phyloP scores from a whole-genome alignment of 2,329 filamentous ascomycete genomes.

The Aspergillus phoenicis region DNA sequence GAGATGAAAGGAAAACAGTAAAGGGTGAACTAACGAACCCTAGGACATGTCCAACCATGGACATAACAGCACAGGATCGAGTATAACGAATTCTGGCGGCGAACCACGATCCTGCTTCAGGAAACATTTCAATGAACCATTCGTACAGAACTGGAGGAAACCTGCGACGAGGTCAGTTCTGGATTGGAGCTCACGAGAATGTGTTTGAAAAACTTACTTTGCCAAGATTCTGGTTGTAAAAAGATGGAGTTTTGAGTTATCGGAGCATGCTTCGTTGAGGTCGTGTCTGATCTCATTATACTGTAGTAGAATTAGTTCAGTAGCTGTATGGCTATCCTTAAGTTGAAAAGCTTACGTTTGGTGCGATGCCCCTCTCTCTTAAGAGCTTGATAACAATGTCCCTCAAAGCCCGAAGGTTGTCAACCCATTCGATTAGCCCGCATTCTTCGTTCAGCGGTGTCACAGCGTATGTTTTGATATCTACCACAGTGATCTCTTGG shows the following conservation, averaged over 20 bases:
- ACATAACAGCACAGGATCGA: slow-evolving; percentile 95
- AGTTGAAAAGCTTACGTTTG: slow-evolving; percentile 44
- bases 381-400: slow-evolving; percentile 85
- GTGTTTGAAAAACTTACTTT: slow-evolving; percentile 33
- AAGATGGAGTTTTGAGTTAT: slow-evolving; percentile 63
- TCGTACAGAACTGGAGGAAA: slow-evolving; percentile 85
- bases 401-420: slow-evolving; percentile 88
- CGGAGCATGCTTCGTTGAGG: slow-evolving; percentile 67
- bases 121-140: slow-evolving; percentile 96
- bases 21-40: slow-evolving; percentile 47
- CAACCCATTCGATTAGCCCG: slow-evolving; percentile 97
- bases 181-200: background rate
- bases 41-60: slow-evolving; percentile 96
- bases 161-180: slow-evolving; percentile 38
- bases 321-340: background rate
- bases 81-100: slow-evolving; percentile 85
- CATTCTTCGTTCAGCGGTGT: slow-evolving; percentile 97
- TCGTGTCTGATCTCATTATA: slow-evolving; percentile 66
- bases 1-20: slow-evolving; percentile 10
- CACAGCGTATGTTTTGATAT: slow-evolving; percentile 96
- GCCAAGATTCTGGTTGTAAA: slow-evolving; percentile 68
- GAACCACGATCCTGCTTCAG: slow-evolving; percentile 91
- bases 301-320: slow-evolving; percentile 46
- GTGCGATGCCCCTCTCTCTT: slow-evolving; percentile 67
- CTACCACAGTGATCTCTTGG: slow-evolving; percentile 22